These are phyloP conservation scores for Gyromitra esculenta DNA, from an alignment of 2,329 filamentous ascomycete species.

Conservation along the genomic window DNA sequence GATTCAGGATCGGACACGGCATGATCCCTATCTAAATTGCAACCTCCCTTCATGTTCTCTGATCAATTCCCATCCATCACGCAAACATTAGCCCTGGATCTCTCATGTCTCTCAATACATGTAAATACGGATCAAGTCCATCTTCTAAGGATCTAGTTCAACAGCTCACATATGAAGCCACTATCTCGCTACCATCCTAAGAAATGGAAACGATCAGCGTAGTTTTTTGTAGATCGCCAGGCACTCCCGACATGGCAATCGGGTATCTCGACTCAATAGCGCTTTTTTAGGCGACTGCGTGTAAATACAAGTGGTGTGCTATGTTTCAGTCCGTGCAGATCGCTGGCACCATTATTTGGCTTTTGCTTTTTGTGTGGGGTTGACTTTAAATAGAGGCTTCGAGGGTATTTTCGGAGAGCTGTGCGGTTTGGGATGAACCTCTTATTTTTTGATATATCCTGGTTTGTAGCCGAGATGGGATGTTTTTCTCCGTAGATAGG, in stretches of 20 bases:
- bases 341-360: not conserved
- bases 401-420: not conserved
- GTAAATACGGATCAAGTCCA: not conserved
- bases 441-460: not conserved
- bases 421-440: not conserved
- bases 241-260: conserved; percentile 2
- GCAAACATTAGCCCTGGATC: not conserved
- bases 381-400: not conserved
- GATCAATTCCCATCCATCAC: not conserved
- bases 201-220: not conserved
- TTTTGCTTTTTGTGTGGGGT: not conserved
- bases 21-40: not conserved
- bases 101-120: not conserved
- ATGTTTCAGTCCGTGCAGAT: not conserved
- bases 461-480: not conserved
- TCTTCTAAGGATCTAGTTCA: not conserved
- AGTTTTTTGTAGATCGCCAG: not conserved
- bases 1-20: not conserved
- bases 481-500: not conserved
- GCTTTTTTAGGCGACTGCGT: not conserved
- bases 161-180: not conserved
- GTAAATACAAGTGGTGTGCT: not conserved
- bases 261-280: not conserved
- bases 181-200: not conserved
- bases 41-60: not conserved